Evolutionary conservation across 1,139 yeast genomes (phyloP).

Genomic region (Yamadazyma pseudoaaseri): DNA sequence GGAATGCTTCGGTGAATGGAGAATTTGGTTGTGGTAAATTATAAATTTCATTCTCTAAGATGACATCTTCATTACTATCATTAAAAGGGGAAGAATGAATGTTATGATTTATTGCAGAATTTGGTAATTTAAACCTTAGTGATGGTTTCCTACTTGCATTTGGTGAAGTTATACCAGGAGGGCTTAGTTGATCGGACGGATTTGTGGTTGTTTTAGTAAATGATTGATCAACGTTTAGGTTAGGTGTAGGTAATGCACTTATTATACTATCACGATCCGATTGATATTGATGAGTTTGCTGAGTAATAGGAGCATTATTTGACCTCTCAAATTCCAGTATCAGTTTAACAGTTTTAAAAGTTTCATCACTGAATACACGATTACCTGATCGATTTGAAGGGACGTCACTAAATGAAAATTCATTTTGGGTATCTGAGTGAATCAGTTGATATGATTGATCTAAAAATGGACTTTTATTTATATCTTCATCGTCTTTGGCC

Average conservation of each 20-base stretch:
- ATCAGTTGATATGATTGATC: conserved; percentile 15
- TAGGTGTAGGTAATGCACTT: conserved; percentile 29
- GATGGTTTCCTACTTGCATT: conserved; percentile 19
- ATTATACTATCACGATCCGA: conserved; percentile 13
- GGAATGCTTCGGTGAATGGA: conserved; percentile 13
- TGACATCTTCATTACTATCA: conserved; percentile 19
- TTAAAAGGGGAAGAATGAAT: conserved; percentile 22
- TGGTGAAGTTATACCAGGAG: conserved; percentile 11
- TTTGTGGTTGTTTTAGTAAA: conserved; percentile 2
- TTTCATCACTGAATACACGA: conserved; percentile 19
- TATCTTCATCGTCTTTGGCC: conserved; percentile 7
- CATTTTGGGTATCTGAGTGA: conserved; percentile 8
- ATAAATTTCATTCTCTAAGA: conserved; percentile 22
- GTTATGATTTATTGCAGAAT: conserved; percentile 12
- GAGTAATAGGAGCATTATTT: neutral
- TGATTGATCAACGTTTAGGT: conserved; percentile 17
- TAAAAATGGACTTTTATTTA: conserved; percentile 15
- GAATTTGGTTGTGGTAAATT: conserved; percentile 18
- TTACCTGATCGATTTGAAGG: conserved; percentile 1
- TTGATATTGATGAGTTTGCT: neutral
- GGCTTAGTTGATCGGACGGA: conserved; percentile 8
- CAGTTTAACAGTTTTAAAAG: conserved; percentile 18
- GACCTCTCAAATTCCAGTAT: conserved; percentile 6
- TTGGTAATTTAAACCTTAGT: conserved; percentile 26
- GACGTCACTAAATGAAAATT: conserved; percentile 9